phyloP scores from a whole-genome alignment of 805 yeast genomes.

The Zygosaccharomyces lentus region DNA sequence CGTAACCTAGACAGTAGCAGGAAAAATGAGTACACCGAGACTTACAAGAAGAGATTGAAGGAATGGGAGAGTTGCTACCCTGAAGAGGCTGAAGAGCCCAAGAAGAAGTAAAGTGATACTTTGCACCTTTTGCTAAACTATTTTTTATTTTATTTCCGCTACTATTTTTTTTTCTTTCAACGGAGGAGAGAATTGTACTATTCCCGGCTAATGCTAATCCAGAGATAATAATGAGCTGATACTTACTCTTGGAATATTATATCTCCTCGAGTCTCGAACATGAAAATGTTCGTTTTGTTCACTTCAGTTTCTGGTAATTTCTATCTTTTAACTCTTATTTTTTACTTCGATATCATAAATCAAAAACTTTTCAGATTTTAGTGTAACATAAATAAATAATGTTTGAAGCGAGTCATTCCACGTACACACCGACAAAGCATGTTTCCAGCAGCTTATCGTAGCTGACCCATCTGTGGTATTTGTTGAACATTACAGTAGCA shows the following conservation, averaged over 20 bases:
- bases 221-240: not conserved
- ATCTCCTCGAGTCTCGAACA: not conserved
- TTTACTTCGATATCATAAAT: constrained; percentile 1
- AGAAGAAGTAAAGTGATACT: constrained; percentile 2
- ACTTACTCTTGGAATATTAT: not conserved
- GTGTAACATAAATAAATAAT: not conserved
- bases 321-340: constrained; percentile 1
- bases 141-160: not conserved
- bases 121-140: not conserved
- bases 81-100: constrained; percentile 24
- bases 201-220: not conserved
- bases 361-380: not conserved
- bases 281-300: not conserved
- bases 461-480: constrained; percentile 78
- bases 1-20: constrained; percentile 27
- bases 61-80: constrained; percentile 39
- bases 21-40: constrained; percentile 33
- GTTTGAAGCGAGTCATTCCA: constrained; percentile 5
- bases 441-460: constrained; percentile 73
- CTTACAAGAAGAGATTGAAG: constrained; percentile 36
- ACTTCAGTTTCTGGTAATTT: not conserved
- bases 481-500: constrained; percentile 70
- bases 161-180: not conserved
- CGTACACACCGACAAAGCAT: constrained; percentile 64
- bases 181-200: constrained; percentile 7